A percentile compares a stretch with the other conserved stretches of the same genome.
Conservation (phyloP, 2,329 filamentous ascomycete species). For the Arachnopeziza araneosa region DNA sequence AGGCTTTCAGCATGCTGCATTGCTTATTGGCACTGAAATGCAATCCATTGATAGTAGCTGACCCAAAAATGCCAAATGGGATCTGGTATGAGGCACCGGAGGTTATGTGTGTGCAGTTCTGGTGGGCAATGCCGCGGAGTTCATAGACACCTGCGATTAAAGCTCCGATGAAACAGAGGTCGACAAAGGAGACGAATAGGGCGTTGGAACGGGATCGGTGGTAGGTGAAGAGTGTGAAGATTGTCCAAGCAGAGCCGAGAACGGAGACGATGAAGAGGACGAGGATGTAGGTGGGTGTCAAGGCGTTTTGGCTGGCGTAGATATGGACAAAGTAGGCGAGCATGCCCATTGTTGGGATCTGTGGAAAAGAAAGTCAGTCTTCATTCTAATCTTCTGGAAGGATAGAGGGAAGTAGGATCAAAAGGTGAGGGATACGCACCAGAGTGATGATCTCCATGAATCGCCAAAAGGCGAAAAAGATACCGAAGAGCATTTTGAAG, state of each 20-base stretch:
- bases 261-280: constrained; percentile 63
- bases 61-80: constrained; percentile 57
- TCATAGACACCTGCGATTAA: constrained; percentile 58
- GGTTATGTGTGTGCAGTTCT: constrained; percentile 62
- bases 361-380: constrained; percentile 2
- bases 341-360: constrained; percentile 64
- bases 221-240: constrained; percentile 62
- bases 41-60: constrained; percentile 46
- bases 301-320: constrained; percentile 49
- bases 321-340: constrained; percentile 60
- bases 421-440: constrained; percentile 37
- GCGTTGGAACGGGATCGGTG: constrained; percentile 56
- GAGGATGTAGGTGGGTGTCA: constrained; percentile 58
- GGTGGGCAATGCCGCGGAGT: constrained; percentile 52
- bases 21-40: constrained; percentile 61
- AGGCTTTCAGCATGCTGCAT: constrained; percentile 88
- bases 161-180: constrained; percentile 56
- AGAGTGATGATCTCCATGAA: constrained; percentile 57
- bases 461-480: constrained; percentile 59
- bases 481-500: constrained; percentile 51
- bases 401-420: background rate
- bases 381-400: constrained; percentile 4
- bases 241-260: constrained; percentile 56
- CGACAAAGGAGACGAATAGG: constrained; percentile 54
- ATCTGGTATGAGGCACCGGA: constrained; percentile 45